These are phyloP conservation scores for Penicillium bialowiezense DNA, from an alignment of 495 filamentous ascomycete species.

Conservation along the genomic window DNA sequence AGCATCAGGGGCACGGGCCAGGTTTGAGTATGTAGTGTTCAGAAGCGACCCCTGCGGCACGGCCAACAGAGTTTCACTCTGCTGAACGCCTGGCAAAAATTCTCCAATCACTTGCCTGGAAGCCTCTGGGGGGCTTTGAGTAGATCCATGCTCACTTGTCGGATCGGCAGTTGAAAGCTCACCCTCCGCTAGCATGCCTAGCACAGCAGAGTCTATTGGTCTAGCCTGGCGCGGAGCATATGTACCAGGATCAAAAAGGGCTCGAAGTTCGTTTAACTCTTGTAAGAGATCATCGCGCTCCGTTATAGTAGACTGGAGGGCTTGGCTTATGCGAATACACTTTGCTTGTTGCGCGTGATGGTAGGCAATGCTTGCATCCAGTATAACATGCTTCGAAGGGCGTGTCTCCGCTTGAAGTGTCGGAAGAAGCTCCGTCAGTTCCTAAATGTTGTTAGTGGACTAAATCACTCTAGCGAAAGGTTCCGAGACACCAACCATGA, in stretches of 20 bases:
- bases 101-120: neutral
- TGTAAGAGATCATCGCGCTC: constrained; percentile 13
- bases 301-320: constrained; percentile 2
- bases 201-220: constrained; percentile 12
- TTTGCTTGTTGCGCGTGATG: constrained; percentile 11
- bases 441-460: neutral
- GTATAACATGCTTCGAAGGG: constrained; percentile 17
- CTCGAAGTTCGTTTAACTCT: constrained; percentile 11
- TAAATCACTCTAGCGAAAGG: neutral
- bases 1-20: too few relatives aligned
- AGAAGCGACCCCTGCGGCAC: too few relatives aligned
- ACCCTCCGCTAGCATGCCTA: constrained; percentile 4
- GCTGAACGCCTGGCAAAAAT: neutral
- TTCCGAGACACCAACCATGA: constrained; percentile 2
- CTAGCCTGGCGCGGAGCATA: constrained; percentile 12
- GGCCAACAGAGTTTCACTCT: too few relatives aligned
- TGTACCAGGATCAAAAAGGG: constrained; percentile 7
- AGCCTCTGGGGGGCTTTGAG: neutral
- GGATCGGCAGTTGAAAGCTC: neutral
- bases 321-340: neutral
- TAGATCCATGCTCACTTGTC: neutral
- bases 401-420: constrained; percentile 9
- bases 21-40: too few relatives aligned
- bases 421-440: constrained; percentile 12
- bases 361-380: constrained; percentile 16